Percentiles rank a stretch among this genome's conserved stretches.
Evolutionary conservation across 148 eudicot species (phyloP).

Genomic region (Pouteria glomerata): DNA sequence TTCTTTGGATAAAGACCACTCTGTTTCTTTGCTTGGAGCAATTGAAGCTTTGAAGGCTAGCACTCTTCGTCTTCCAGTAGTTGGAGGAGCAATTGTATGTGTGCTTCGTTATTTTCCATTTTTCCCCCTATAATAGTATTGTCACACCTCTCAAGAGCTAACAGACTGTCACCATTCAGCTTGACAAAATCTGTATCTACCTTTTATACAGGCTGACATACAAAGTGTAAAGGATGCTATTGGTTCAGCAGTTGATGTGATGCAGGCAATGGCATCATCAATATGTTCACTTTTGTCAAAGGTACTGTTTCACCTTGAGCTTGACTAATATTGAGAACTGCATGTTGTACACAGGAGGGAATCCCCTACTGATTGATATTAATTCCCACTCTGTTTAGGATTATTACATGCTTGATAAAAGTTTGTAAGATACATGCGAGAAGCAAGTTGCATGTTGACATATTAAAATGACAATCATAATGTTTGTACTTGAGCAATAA

Average conservation of each 20-base stretch:
- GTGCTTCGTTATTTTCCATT: constrained; percentile 1
- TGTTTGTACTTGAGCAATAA: neutral
- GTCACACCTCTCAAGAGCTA: constrained; percentile 3
- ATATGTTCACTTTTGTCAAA: constrained; percentile 44
- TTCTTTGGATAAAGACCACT: constrained; percentile 67
- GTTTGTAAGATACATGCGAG: neutral
- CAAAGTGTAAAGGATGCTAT: constrained; percentile 78
- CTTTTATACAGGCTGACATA: constrained; percentile 57
- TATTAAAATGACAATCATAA: neutral
- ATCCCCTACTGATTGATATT: neutral
- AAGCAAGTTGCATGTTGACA: neutral
- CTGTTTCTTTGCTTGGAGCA: constrained; percentile 72
- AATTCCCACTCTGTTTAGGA: neutral
- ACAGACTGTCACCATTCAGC: neutral
- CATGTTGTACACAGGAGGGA: neutral
- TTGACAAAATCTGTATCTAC: constrained; percentile 6
- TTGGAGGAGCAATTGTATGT: constrained; percentile 86
- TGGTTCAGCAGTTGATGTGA: constrained; percentile 75
- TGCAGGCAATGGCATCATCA: constrained; percentile 76
- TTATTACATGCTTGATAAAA: constrained; percentile 9
- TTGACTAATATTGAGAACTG: neutral
- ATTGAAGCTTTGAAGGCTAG: constrained; percentile 92
- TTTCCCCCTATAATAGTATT: neutral
- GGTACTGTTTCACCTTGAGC: constrained; percentile 34
- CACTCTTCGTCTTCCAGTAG: constrained; percentile 96